Evolutionary conservation across 257 asterid genomes (phyloP), one percentile per base, ranked within the genome.

Genomic region (Penstemon newberryi): DNA sequence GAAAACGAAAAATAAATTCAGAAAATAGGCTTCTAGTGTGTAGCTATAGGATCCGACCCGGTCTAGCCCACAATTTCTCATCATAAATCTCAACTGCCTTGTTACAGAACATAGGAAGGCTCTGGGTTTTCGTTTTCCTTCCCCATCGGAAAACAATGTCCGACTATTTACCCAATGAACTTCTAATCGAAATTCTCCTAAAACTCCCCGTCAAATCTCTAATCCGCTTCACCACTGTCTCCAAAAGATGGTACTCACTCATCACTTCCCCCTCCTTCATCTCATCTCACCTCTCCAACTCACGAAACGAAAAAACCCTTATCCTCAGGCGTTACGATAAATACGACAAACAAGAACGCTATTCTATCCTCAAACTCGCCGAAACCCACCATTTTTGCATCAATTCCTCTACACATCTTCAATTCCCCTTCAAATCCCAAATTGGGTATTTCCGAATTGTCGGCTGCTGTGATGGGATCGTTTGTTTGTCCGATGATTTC

Each of bases 391-490:
- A 56, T 25, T 80, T 82, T 62, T 11, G n/a, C 41, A 37, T 67
- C 58, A 56, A 63, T 13, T 75, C 75, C 10, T 62, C 70, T 5
- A 7, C 60, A 1, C 78, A 84, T 13, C 42, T 88, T 60, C 11
- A 58, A 12, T 71, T 76, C 45, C 91, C 85, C 0, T 70, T 86
- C 70, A 68, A 65, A 70, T 70, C 79, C 44, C 60, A 43, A 58
- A 42, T 77, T 46, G 92, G 89, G 42, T 84, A 83, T 66, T 73
- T 57, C 81, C 76, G 95, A 56, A 58, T 83, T 4, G 88, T 89
- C 52, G 96, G 96, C 0, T 67, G 65, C 4, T 85, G 89, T 63
- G 72, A 80, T 11, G 96, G 96, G 36, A 69, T 88, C 7, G 57
- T 88, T 2, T 88, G 89, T 61, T 78, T 84, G 38, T 78, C 73